Percentiles rank a stretch among this genome's conserved stretches.
Conservation (phyloP, 2,329 filamentous ascomycete genomes). For the Trichoderma sp. region DNA sequence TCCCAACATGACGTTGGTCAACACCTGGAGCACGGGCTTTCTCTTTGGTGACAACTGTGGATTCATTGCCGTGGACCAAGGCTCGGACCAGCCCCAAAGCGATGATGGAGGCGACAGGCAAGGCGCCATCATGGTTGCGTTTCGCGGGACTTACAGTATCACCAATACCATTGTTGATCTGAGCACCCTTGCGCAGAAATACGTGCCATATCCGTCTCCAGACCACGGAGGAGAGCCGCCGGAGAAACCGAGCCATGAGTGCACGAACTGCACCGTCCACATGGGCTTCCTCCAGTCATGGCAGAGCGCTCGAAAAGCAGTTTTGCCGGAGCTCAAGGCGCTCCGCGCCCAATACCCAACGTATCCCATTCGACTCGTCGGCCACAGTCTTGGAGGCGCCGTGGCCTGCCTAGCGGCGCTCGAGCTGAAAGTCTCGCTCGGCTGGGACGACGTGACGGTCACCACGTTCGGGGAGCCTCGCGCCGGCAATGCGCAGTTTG, state of each 20-base stretch:
- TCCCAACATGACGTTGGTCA: conserved; percentile 73
- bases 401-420: conserved; percentile 85
- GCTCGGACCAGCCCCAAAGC: conserved; percentile 27
- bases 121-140: conserved; percentile 74
- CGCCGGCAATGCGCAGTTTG: conserved; percentile 61
- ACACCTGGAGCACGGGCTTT: conserved; percentile 87
- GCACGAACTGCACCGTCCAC: conserved; percentile 88
- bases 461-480: conserved; percentile 93
- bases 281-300: conserved; percentile 86
- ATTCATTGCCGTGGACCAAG: conserved; percentile 85
- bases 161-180: conserved; percentile 89
- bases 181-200: conserved; percentile 85
- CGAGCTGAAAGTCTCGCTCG: conserved; percentile 72
- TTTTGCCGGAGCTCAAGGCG: conserved; percentile 67
- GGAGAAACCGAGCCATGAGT: conserved; percentile 56
- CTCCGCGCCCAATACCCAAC: conserved; percentile 64
- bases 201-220: conserved; percentile 77
- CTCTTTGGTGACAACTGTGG: conserved; percentile 89
- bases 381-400: conserved; percentile 90
- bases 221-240: conserved; percentile 44
- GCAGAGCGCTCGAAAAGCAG: conserved; percentile 68
- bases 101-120: conserved; percentile 26
- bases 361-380: conserved; percentile 77
- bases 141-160: conserved; percentile 92
- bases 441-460: conserved; percentile 71